Evolutionary conservation across 2,329 filamentous ascomycete species (phyloP).

Genomic region (Rhytidhysteron rufulum): DNA sequence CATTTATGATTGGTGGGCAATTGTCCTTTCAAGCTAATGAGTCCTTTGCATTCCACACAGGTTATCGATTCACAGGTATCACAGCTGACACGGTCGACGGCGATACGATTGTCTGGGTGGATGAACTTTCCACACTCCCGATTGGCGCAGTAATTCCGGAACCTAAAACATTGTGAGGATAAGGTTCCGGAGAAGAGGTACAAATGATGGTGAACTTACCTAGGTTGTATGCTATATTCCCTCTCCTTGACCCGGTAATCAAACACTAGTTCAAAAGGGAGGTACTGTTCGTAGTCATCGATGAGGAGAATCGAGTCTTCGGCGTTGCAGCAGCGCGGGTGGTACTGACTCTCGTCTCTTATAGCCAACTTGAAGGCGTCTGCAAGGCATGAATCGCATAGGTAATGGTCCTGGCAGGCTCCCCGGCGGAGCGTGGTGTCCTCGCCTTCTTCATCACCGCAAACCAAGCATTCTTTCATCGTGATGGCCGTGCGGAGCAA

Average conservation of each 20-base stretch:
- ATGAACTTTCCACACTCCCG: conserved; percentile 19
- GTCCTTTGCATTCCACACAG: conserved; percentile 20
- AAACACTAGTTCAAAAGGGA: conserved; percentile 16
- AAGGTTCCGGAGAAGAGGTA: background rate
- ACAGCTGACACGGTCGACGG: no score
- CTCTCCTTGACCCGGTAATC: conserved; percentile 21
- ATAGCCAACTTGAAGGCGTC: conserved; percentile 22
- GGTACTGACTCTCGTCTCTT: conserved; percentile 23
- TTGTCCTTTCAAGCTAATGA: conserved; percentile 8
- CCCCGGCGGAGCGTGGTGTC: conserved; percentile 14
- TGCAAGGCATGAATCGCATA: conserved; percentile 19
- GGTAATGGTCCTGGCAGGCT: conserved; percentile 20
- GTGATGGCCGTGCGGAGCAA: no score
- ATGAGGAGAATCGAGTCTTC: conserved; percentile 15
- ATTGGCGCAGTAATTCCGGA: conserved; percentile 24
- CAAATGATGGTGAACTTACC: conserved; percentile 14
- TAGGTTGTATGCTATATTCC: conserved; percentile 24
- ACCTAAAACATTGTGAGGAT: conserved; percentile 10
- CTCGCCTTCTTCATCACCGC: conserved; percentile 16
- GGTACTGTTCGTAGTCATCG: conserved; percentile 15
- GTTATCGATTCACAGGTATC: conserved; percentile 18
- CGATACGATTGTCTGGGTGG: conserved; percentile 12
- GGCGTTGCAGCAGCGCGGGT: conserved; percentile 24
- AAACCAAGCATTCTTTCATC: conserved; percentile 16
- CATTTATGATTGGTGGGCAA: conserved; percentile 15